Evolutionary conservation across 345 rosid genomes (phyloP).

Genomic region (Lenwebbia sp.): DNA sequence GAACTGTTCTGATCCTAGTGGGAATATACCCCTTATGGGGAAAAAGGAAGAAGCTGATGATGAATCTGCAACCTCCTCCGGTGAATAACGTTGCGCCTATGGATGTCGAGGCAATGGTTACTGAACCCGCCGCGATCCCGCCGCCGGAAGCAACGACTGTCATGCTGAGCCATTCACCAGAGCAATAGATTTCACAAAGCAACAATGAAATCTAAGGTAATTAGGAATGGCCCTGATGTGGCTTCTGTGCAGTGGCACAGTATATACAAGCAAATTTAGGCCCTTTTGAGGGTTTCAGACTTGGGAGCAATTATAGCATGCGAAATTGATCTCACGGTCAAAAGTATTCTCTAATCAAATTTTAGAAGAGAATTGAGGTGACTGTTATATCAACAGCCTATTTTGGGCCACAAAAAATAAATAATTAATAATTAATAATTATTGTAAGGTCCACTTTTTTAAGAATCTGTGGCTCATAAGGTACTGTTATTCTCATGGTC

Average conservation of each 20-base stretch:
- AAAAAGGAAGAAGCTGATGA: conserved; percentile 11
- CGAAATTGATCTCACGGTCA: not conserved
- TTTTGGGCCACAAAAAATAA: too few species aligned
- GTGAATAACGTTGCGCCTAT: not conserved
- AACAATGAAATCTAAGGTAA: not conserved
- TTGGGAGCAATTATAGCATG: not conserved
- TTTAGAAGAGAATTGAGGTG: not conserved
- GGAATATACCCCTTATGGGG: conserved; percentile 37
- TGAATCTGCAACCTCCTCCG: not conserved
- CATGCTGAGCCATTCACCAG: not conserved
- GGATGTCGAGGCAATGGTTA: not conserved
- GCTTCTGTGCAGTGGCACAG: not conserved
- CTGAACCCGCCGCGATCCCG: not conserved
- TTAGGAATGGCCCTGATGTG: not conserved
- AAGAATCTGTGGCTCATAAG: too few species aligned
- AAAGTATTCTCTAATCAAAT: not conserved
- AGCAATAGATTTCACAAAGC: not conserved
- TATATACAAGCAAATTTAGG: not conserved
- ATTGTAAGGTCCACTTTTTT: too few species aligned
- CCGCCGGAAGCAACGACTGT: not conserved
- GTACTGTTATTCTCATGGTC: too few species aligned
- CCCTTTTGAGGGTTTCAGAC: not conserved
- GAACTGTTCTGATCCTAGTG: conserved; percentile 20
- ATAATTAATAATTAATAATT: too few species aligned
- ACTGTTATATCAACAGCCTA: too few species aligned